phyloP scores from a whole-genome alignment of 805 yeast genomes.

The Starmera dryadoides region DNA sequence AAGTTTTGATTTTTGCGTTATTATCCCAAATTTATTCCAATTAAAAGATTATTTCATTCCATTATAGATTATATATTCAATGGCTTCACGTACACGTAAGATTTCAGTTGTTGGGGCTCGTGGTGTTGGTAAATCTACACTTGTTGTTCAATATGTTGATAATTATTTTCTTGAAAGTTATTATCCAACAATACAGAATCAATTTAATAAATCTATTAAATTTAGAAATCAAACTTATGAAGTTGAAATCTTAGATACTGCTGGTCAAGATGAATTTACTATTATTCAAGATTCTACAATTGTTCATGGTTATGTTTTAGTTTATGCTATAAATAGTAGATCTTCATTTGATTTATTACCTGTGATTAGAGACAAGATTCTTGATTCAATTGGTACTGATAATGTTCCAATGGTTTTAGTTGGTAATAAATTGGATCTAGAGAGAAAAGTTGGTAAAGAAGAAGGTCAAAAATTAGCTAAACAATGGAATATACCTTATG shows the following conservation, averaged over 20 bases:
- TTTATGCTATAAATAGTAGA: slow-evolving; percentile 74
- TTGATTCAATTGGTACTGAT: slow-evolving; percentile 60
- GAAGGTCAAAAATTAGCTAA: slow-evolving; percentile 61
- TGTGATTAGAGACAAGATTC: slow-evolving; percentile 74
- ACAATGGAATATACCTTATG: slow-evolving; percentile 60
- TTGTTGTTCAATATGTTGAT: slow-evolving; percentile 80
- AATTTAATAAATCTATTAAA: slow-evolving; percentile 61
- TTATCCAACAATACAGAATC: slow-evolving; percentile 88
- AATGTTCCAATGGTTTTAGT: slow-evolving; percentile 73
- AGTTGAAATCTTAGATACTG: slow-evolving; percentile 84
- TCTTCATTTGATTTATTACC: slow-evolving; percentile 72
- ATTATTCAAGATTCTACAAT: slow-evolving; percentile 72
- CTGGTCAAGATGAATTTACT: slow-evolving; percentile 88
- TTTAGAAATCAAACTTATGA: slow-evolving; percentile 70
- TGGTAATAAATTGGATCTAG: slow-evolving; percentile 71
- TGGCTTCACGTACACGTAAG: slow-evolving; percentile 44
- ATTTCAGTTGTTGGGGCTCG: slow-evolving; percentile 84
- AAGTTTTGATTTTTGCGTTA: too few species aligned
- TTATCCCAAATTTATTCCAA: too few species aligned
- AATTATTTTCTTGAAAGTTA: slow-evolving; percentile 83
- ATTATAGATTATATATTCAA: too few species aligned
- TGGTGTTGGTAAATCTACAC: slow-evolving; percentile 82
- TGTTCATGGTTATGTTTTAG: slow-evolving; percentile 75
- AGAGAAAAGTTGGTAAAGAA: slow-evolving; percentile 52
- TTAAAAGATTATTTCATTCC: too few species aligned